Evolutionary conservation across 768 basidiomycete genomes (phyloP), one percentile per base, ranked within the genome.

Genomic region (Rhizopogon sp.): DNA sequence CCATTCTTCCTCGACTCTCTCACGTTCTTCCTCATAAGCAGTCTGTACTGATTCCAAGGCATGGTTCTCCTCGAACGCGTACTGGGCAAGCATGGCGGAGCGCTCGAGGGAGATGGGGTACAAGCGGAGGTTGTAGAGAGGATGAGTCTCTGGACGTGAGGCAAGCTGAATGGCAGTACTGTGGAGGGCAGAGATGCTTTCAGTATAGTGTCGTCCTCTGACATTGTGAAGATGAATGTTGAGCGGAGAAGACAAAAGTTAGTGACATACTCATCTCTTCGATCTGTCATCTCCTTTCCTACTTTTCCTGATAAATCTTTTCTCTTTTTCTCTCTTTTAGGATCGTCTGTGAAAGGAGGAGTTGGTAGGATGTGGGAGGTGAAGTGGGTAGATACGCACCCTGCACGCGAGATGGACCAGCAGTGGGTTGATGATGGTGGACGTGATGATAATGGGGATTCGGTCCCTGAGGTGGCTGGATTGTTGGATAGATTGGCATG

Each of bases 1-100:
- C 84, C 85, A 92, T 64, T 93, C 91, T 6, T 90, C 88, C 62
- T 93, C 91, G 5, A 93, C 88, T 45, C 81, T 74, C 60, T 85
- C 83, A 39, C 84, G 78, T 64, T 93, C 91, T 60, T 92, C 89
- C 17, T 87, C 82, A 57, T 87, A 91, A 7, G 88, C 84, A 11
- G 77, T 80, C 64, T 86, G 80, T 17, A 84, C 82, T 59, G 80
- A 79, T 1, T 87, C 84, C 17, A 85, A 70, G n/a, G 81, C 75
- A 59, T 86, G 80, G 60, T 80, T 79, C 70, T 90, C 88, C 63
- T 90, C 86, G 35, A 78, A 73, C 39, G 79, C 79, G 11, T 84
- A 71, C 65, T 88, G 83, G 0, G 84, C 77, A 35, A 91, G 80
- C 41, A 84, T 64, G 3, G 91, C 87, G 2, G 88, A 85, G 50